These are phyloP conservation scores for Gryganskiella cystojenkinii DNA, from an alignment of 192 early-diverging fungal species.

Conservation along the genomic window DNA sequence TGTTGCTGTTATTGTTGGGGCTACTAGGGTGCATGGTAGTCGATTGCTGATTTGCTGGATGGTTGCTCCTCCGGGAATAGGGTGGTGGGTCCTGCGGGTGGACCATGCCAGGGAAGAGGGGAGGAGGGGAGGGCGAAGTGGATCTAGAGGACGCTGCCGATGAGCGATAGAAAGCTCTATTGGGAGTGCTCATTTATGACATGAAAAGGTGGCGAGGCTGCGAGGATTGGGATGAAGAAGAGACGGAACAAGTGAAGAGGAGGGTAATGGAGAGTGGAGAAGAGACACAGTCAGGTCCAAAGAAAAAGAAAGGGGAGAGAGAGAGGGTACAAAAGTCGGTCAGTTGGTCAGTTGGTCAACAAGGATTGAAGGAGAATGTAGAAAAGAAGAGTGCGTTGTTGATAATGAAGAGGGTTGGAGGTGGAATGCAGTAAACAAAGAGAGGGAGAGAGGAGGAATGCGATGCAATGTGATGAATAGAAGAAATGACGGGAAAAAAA, in stretches of 20 bases:
- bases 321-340: neutral
- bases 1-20: constrained; percentile 33
- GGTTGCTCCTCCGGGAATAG: constrained; percentile 40
- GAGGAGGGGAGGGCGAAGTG: constrained; percentile 47
- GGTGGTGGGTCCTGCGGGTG: constrained; percentile 51
- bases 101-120: constrained; percentile 51
- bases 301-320: neutral
- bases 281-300: neutral
- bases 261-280: neutral
- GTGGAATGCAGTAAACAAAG: neutral
- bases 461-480: neutral
- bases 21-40: constrained; percentile 12
- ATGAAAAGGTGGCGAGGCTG: constrained; percentile 12
- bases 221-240: neutral
- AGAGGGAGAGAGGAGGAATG: neutral
- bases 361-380: neutral
- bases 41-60: constrained; percentile 19
- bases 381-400: neutral
- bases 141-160: constrained; percentile 54
- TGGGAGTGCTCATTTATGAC: constrained; percentile 55
- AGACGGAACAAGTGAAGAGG: neutral
- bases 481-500: neutral
- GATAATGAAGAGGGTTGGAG: neutral
- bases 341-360: neutral
- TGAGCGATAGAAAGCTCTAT: constrained; percentile 49